These are phyloP conservation scores for Didymella arachidicola DNA, from an alignment of 2,329 filamentous ascomycete genomes.

Conservation along the genomic window DNA sequence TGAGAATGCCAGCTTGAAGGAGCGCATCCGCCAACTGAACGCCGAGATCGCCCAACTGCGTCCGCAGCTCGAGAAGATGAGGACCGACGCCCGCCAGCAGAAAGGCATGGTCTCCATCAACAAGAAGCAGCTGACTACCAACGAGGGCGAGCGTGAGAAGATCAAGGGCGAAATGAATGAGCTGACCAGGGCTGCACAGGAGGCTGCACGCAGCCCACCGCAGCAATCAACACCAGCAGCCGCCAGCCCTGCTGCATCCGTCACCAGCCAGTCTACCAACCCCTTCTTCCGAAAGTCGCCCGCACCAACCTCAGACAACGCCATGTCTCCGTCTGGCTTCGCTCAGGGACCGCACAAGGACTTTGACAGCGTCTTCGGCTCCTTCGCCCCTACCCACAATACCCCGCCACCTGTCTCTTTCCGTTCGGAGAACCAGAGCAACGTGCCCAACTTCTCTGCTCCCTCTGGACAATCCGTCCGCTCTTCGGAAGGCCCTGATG, in stretches of 20 bases:
- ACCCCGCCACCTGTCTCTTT: constrained; percentile 67
- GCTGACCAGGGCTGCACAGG: constrained; percentile 69
- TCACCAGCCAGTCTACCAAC: constrained; percentile 79
- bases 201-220: constrained; percentile 49
- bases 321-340: constrained; percentile 60
- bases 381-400: constrained; percentile 60
- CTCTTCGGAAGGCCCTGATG: constrained; percentile 58
- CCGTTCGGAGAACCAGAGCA: constrained; percentile 58
- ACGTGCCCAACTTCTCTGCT: constrained; percentile 49
- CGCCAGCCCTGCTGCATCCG: constrained; percentile 70
- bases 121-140: constrained; percentile 93
- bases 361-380: constrained; percentile 87
- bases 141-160: constrained; percentile 87
- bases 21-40: constrained; percentile 84
- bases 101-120: constrained; percentile 97
- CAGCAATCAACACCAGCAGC: constrained; percentile 56
- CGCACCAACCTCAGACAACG: constrained; percentile 58
- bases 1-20: constrained; percentile 85
- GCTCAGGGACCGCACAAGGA: constrained; percentile 51
- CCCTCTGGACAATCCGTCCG: constrained; percentile 54
- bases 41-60: constrained; percentile 83
- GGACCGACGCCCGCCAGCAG: constrained; percentile 89
- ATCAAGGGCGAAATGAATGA: constrained; percentile 80
- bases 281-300: constrained; percentile 83
- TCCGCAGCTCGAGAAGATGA: constrained; percentile 91